Base-by-base conservation (phyloP, 495 filamentous ascomycete species). In the Alectoria sarmentosa region DNA sequence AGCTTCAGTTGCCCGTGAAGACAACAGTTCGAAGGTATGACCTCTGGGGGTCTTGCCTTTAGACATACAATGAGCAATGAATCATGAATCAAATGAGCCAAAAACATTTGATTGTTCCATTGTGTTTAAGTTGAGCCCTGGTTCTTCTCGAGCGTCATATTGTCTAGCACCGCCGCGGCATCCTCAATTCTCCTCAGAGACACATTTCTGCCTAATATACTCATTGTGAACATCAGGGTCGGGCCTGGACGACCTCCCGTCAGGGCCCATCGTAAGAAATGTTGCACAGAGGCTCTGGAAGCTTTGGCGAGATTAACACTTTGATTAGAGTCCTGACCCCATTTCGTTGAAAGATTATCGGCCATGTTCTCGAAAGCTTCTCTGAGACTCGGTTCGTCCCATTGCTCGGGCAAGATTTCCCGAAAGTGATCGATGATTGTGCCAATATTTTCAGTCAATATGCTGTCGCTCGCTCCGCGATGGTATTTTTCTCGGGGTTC, bases 251-350 rank as follows among this genome's bases (percentile, higher is more conserved):
- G 75, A 13, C 80, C 82, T 23, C 76, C 87, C 0, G 78, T 72
- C 38, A 93, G 58, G 1, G 86, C 86, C 85, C 90, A 89, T 57
- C 90, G 83, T 61, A 92, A 74, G 65, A 87, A 83, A 49, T 79
- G 75, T 68, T 85, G 81, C 9, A 78, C 67, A 55, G 74, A 73
- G 66, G 75, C 79, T 68, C 81, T 79, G 68, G 75, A 77, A 23
- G 69, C 17, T 21, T 42, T 59, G 7, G 9, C 21, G 3, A 21
- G 23, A n/a, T 59, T 56, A 38, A 17, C 4, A 21, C 4, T 58
- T 66, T 73, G 39, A 46, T 26, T 28, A 9, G 38, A 63, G 17
- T 60, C 26, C 19, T n/a, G 14, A n/a, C 14, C 14, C 26, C 11
- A 26, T 46, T 44, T n/a, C 26, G 23, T 44, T 6, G 14, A 32